Percentiles rank a stretch among this genome's conserved stretches.
phyloP scores from a whole-genome alignment of 2,329 filamentous ascomycete species.

The Colletotrichum chlorophyti region DNA sequence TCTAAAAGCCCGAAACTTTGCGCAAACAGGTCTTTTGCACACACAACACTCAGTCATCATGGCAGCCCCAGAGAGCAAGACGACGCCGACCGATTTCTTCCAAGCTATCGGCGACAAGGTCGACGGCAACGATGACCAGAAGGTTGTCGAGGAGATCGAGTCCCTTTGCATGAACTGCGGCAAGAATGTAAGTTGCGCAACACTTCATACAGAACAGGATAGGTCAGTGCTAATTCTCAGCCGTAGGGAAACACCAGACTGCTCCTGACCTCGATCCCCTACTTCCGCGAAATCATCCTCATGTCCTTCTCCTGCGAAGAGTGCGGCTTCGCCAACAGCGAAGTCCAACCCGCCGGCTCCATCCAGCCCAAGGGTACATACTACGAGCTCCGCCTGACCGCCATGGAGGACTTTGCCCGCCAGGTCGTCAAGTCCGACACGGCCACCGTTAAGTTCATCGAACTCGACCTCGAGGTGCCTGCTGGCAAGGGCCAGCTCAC shows the following conservation, averaged over 20 bases:
- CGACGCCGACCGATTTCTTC: conserved; percentile 61
- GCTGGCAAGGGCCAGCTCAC: conserved; percentile 89
- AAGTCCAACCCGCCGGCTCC: conserved; percentile 89
- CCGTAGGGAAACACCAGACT: conserved; percentile 81
- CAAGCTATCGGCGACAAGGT: conserved; percentile 69
- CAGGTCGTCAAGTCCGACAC: conserved; percentile 94
- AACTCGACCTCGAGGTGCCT: conserved; percentile 92
- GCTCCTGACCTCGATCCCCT: conserved; percentile 90
- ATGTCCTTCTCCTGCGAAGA: conserved; percentile 96
- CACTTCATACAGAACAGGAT: too few relatives aligned
- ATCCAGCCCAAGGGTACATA: conserved; percentile 89
- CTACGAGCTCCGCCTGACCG: conserved; percentile 82
- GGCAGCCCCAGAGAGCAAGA: conserved; percentile 47
- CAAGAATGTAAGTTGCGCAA: conserved; percentile 66
- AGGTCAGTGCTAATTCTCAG: conserved; percentile 4
- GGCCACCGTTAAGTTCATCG: conserved; percentile 84
- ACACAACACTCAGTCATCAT: conserved; percentile 45
- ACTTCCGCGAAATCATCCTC: conserved; percentile 96
- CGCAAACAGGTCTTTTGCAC: neutral
- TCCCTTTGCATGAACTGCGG: conserved; percentile 88
- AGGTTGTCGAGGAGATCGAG: conserved; percentile 72
- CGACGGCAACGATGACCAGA: conserved; percentile 56
- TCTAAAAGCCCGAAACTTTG: neutral
- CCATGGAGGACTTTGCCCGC: conserved; percentile 76
- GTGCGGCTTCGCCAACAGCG: conserved; percentile 89